Conservation (phyloP, 2,329 filamentous ascomycete species). For the Xylariaceae sp. region DNA sequence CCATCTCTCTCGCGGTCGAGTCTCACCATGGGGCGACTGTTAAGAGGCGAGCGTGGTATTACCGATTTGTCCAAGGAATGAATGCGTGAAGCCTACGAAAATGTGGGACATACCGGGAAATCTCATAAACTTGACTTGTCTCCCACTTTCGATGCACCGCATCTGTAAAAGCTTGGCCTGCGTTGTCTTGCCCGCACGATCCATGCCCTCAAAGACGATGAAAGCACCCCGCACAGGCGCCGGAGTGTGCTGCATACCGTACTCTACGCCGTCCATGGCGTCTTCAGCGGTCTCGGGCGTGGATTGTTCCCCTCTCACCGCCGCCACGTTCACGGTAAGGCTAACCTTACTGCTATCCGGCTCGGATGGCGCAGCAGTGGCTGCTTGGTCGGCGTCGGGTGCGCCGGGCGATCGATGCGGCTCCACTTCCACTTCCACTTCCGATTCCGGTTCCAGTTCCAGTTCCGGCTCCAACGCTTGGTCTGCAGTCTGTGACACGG, state of each 20-base stretch:
- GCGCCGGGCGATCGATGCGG: slow-evolving; percentile 3
- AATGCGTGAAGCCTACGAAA: too few relatives aligned
- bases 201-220: slow-evolving; percentile 81
- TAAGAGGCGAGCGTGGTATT: too few relatives aligned
- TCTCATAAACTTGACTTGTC: slow-evolving; percentile 47
- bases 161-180: slow-evolving; percentile 69
- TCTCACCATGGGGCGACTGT: too few relatives aligned
- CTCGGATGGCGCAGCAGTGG: slow-evolving; percentile 4
- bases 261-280: slow-evolving; percentile 19
- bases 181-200: slow-evolving; percentile 87
- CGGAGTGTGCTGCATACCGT: slow-evolving; percentile 7
- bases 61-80: too few relatives aligned
- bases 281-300: slow-evolving; percentile 19
- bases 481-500: slow-evolving; percentile 1
- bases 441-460: slow-evolving; percentile 1
- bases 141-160: slow-evolving; percentile 44
- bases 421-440: slow-evolving; percentile 1
- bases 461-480: slow-evolving; percentile 1
- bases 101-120: slow-evolving; percentile 47
- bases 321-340: too few relatives aligned
- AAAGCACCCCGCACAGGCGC: slow-evolving; percentile 58
- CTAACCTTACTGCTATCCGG: slow-evolving; percentile 5
- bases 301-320: too few relatives aligned
- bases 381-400: slow-evolving; percentile 4
- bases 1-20: neutral